phyloP scores from a whole-genome alignment of 2,329 filamentous ascomycete genomes.

The Fusarium sp. region DNA sequence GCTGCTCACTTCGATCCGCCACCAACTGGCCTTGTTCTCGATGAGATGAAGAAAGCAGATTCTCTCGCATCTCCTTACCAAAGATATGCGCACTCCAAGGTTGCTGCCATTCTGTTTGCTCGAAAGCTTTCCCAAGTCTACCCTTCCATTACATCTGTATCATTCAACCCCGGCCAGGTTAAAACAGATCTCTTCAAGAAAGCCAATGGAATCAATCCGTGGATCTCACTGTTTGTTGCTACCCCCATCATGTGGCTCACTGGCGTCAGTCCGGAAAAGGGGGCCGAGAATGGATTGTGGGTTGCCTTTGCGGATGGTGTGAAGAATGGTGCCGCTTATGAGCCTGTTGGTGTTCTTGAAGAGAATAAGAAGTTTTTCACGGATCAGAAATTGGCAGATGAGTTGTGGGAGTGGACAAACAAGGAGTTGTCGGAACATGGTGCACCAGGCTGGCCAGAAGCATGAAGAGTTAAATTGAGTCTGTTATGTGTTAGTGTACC shows the following conservation, averaged over 20 bases:
- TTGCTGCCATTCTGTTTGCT: not conserved
- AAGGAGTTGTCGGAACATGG: not conserved
- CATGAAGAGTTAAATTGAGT: not conserved
- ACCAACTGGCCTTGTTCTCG: not conserved
- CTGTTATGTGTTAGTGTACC: too few relatives aligned
- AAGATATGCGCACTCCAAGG: not conserved
- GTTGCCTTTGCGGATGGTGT: not conserved
- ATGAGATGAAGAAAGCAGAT: not conserved
- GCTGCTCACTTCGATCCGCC: not conserved
- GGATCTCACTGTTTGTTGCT: not conserved
- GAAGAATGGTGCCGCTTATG: constrained; percentile 4
- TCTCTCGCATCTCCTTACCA: not conserved
- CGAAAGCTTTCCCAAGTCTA: not conserved
- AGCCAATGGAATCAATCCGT: not conserved
- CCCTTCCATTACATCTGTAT: not conserved
- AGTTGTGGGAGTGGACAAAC: not conserved
- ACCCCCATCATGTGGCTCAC: not conserved
- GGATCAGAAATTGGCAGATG: not conserved
- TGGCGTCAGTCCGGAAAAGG: not conserved
- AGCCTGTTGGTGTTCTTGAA: constrained; percentile 3
- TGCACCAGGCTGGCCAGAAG: not conserved
- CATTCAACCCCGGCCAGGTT: not conserved
- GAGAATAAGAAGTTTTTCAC: constrained; percentile 4
- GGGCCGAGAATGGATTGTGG: not conserved
- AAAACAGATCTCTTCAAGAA: not conserved